phyloP scores from a whole-genome alignment of 805 yeast species.

The Grigorovia jiainica region DNA sequence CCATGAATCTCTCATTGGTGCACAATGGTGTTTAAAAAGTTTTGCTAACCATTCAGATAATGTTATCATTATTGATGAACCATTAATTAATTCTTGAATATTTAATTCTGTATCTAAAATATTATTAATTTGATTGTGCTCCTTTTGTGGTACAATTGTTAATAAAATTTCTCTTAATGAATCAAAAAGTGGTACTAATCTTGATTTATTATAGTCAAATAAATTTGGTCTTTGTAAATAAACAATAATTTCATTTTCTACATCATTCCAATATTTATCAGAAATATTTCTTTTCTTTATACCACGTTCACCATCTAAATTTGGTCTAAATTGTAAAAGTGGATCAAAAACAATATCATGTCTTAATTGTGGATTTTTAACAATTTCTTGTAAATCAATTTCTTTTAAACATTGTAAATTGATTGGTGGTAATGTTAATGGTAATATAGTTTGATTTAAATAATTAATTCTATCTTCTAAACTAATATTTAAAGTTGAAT shows the following conservation, averaged over 20 bases:
- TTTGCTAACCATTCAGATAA: constrained; percentile 67
- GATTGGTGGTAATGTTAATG: constrained; percentile 66
- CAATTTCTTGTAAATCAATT: constrained; percentile 78
- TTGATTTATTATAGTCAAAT: constrained; percentile 31
- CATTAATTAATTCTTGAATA: constrained; percentile 62
- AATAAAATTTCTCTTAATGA: constrained; percentile 72
- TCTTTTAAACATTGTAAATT: constrained; percentile 73
- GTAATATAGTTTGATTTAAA: constrained; percentile 10
- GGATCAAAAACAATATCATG: constrained; percentile 93
- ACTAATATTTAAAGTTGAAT: constrained; percentile 7
- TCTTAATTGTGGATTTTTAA: constrained; percentile 84
- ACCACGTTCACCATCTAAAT: constrained; percentile 85
- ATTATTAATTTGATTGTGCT: constrained; percentile 54
- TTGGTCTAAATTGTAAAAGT: constrained; percentile 82
- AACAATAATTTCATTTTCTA: constrained; percentile 55
- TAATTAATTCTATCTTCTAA: constrained; percentile 19
- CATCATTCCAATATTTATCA: constrained; percentile 77
- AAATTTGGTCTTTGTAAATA: constrained; percentile 25
- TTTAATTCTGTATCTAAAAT: constrained; percentile 68
- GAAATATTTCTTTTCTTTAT: constrained; percentile 63
- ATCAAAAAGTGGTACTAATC: constrained; percentile 58
- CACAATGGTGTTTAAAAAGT: constrained; percentile 81
- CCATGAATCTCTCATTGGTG: constrained; percentile 91
- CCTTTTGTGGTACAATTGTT: constrained; percentile 68
- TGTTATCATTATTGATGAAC: constrained; percentile 46